These are phyloP conservation scores for Penicillium silybi DNA, from an alignment of 495 filamentous ascomycete species.

Conservation along the genomic window DNA sequence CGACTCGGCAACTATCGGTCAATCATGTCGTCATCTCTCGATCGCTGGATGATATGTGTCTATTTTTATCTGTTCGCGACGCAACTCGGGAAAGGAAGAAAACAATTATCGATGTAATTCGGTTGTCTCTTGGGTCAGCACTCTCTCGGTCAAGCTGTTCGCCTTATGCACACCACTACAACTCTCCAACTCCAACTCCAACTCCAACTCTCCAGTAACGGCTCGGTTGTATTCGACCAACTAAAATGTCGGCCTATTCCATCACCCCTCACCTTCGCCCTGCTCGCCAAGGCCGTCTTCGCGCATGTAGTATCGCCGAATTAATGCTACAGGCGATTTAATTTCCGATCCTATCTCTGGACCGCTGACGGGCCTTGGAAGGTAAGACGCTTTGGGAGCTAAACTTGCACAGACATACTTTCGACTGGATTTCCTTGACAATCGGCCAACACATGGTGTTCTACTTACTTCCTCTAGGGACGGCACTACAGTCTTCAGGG, in stretches of 20 bases:
- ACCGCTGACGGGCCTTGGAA: neutral
- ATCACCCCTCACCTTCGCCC: slow-evolving; percentile 21
- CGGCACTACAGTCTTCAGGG: neutral
- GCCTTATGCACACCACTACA: slow-evolving; percentile 36
- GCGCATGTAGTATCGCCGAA: slow-evolving; percentile 38
- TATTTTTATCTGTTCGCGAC: slow-evolving; percentile 42
- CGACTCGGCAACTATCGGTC: slow-evolving; percentile 31
- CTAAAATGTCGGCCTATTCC: slow-evolving; percentile 25
- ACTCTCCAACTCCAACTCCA: neutral
- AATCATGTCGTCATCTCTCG: slow-evolving; percentile 35
- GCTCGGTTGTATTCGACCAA: slow-evolving; percentile 45
- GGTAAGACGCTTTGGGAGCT: slow-evolving; percentile 9
- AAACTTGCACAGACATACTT: neutral
- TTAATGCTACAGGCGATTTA: slow-evolving; percentile 10
- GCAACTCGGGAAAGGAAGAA: slow-evolving; percentile 40
- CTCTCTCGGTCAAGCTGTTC: slow-evolving; percentile 39
- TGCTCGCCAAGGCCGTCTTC: slow-evolving; percentile 32
- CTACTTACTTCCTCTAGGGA: neutral
- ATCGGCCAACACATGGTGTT: neutral
- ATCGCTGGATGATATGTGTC: slow-evolving; percentile 39
- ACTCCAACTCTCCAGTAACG: slow-evolving; percentile 44
- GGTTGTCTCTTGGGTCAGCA: slow-evolving; percentile 49
- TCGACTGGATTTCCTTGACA: neutral
- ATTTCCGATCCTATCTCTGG: slow-evolving; percentile 4
- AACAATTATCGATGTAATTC: slow-evolving; percentile 51